Evolutionary conservation across 352 stramenopile species (phyloP).

Genomic region (Pythium phragmiticola): DNA sequence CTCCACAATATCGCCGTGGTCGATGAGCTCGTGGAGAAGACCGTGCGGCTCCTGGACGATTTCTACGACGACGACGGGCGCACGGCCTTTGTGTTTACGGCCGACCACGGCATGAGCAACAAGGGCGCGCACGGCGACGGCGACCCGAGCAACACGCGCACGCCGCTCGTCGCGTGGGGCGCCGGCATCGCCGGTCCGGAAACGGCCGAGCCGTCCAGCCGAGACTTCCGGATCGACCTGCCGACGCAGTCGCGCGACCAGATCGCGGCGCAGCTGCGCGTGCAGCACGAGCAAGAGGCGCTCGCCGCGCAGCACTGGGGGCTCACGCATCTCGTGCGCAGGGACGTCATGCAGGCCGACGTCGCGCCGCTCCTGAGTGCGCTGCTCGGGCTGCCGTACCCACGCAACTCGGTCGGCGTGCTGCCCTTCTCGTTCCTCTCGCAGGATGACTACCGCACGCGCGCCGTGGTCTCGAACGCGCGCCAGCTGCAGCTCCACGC

Average conservation of each 20-base stretch:
- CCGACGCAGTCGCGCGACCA: constrained; percentile 68
- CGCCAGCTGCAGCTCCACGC: constrained; percentile 69
- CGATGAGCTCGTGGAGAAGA: constrained; percentile 73
- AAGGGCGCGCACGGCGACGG: constrained; percentile 83
- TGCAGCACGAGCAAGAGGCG: constrained; percentile 50
- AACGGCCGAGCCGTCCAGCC: not conserved
- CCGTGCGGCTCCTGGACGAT: constrained; percentile 51
- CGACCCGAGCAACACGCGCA: constrained; percentile 79
- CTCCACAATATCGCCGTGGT: constrained; percentile 84
- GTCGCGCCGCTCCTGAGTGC: constrained; percentile 73
- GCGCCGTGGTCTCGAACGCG: constrained; percentile 71
- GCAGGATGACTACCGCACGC: constrained; percentile 57
- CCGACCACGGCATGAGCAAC: constrained; percentile 84
- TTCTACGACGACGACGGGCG: constrained; percentile 65
- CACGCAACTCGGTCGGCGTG: constrained; percentile 82
- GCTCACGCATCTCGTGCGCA: constrained; percentile 48
- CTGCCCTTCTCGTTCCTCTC: constrained; percentile 71
- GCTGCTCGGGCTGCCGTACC: constrained; percentile 70
- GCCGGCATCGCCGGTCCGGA: constrained; percentile 54
- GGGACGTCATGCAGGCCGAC: constrained; percentile 82
- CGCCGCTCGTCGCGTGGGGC: constrained; percentile 75
- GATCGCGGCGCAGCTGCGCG: constrained; percentile 53
- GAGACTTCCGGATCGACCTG: constrained; percentile 56
- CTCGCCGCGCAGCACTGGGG: constrained; percentile 45
- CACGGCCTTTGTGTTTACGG: constrained; percentile 83